Evolutionary conservation across 2,329 filamentous ascomycete genomes (phyloP).

Genomic region (Hyphodiscus sp.): DNA sequence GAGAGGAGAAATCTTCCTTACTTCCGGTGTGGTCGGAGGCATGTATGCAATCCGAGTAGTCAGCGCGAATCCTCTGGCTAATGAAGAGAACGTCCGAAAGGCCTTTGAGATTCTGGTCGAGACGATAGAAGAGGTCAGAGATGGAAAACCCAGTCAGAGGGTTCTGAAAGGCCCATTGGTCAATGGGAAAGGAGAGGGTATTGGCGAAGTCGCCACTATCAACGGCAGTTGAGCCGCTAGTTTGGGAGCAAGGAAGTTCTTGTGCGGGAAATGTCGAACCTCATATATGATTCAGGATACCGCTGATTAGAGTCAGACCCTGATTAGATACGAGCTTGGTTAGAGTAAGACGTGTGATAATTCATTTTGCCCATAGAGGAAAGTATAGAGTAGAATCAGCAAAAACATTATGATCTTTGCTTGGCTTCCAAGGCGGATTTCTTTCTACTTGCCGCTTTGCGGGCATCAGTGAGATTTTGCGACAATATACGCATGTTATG

Average conservation of each 20-base stretch:
- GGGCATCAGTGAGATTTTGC: too few relatives aligned
- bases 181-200: conserved; percentile 10
- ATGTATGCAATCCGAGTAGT: conserved; percentile 77
- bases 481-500: too few relatives aligned
- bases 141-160: conserved; percentile 8
- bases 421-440: too few relatives aligned
- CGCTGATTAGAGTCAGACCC: too few relatives aligned
- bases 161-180: neutral
- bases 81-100: conserved; percentile 64
- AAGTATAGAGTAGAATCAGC: too few relatives aligned
- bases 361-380: too few relatives aligned
- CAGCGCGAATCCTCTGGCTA: conserved; percentile 61
- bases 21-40: conserved; percentile 65
- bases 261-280: neutral
- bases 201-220: conserved; percentile 11
- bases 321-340: too few relatives aligned
- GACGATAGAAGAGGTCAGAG: conserved; percentile 27
- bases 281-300: neutral
- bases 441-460: too few relatives aligned
- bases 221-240: conserved; percentile 11
- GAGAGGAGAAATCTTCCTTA: conserved; percentile 75
- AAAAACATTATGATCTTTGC: too few relatives aligned
- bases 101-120: conserved; percentile 68
- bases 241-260: neutral
- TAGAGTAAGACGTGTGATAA: too few relatives aligned